Conservation (phyloP, 2,329 filamentous ascomycete species). For the Akanthomyces dipterigenus region DNA sequence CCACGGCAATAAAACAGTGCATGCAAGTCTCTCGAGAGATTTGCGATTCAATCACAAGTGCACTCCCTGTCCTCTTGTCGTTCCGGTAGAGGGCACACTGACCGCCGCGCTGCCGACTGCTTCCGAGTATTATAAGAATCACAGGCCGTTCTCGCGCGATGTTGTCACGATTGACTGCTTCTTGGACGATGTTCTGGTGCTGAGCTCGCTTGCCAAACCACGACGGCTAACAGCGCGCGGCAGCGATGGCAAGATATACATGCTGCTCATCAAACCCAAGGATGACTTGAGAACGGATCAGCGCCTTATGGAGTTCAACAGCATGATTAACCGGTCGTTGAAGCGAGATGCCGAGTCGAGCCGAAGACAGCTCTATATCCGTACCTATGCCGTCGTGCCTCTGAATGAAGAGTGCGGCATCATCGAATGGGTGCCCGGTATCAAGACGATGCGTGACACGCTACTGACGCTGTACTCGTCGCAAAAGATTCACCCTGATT, state of each 20-base stretch:
- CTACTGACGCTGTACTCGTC: constrained; percentile 71
- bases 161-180: constrained; percentile 77
- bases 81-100: constrained; percentile 80
- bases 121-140: constrained; percentile 65
- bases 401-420: constrained; percentile 96
- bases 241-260: constrained; percentile 82
- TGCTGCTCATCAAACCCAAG: constrained; percentile 93
- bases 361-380: constrained; percentile 86
- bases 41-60: constrained; percentile 79
- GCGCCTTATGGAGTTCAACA: constrained; percentile 98
- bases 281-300: constrained; percentile 97
- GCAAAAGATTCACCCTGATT: constrained; percentile 64
- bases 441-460: constrained; percentile 90
- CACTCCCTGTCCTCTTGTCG: constrained; percentile 77
- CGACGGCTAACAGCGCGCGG: constrained; percentile 83
- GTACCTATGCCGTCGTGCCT: constrained; percentile 93
- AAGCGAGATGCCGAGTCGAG: constrained; percentile 89
- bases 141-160: constrained; percentile 82
- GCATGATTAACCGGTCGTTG: constrained; percentile 91
- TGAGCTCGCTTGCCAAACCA: constrained; percentile 88
- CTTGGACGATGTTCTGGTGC: constrained; percentile 78
- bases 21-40: constrained; percentile 68
- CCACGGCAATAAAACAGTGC: constrained; percentile 58
- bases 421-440: constrained; percentile 96
- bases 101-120: constrained; percentile 71